phyloP scores from a whole-genome alignment of 768 basidiomycete species.

The Agrocybe pediades region DNA sequence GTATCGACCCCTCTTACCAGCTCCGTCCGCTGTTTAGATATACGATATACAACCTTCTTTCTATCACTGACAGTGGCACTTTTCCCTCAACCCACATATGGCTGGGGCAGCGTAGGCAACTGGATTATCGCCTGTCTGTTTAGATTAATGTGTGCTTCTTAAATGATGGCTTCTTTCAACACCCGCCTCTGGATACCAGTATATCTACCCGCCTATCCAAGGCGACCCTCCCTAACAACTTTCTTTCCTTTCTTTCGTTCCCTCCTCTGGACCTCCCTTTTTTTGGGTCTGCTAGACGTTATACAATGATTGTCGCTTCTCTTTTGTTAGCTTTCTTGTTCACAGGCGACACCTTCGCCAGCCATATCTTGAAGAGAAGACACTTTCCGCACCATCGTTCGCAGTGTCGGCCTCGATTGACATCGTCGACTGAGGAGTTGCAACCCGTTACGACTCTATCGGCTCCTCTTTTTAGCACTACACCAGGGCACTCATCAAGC shows the following conservation, averaged over 20 bases:
- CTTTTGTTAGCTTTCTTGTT: not conserved
- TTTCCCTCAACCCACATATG: not conserved
- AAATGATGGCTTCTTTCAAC: slow-evolving; percentile 8
- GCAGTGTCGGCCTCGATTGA: slow-evolving; percentile 19
- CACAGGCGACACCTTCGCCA: not conserved
- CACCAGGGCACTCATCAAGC: not conserved
- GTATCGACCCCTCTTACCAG: not conserved
- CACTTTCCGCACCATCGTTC: slow-evolving; percentile 9
- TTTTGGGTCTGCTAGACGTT: not conserved
- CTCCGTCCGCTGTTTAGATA: not conserved
- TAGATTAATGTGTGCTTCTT: not conserved
- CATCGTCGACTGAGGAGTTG: slow-evolving; percentile 3
- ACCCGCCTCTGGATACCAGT: slow-evolving; percentile 1
- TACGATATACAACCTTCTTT: not conserved
- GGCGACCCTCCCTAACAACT: slow-evolving; percentile 3
- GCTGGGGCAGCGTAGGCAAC: not conserved
- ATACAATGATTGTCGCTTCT: slow-evolving; percentile 10
- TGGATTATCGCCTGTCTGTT: not conserved
- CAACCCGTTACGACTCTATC: not conserved
- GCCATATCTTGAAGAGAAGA: not conserved
- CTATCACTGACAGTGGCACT: not conserved
- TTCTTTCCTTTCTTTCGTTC: slow-evolving; percentile 1
- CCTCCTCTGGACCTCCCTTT: slow-evolving; percentile 3
- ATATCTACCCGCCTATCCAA: slow-evolving; percentile 1
- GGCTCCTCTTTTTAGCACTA: not conserved